Conservation (phyloP, 2,329 filamentous ascomycete species). For the Aspergillus vadensis region DNA sequence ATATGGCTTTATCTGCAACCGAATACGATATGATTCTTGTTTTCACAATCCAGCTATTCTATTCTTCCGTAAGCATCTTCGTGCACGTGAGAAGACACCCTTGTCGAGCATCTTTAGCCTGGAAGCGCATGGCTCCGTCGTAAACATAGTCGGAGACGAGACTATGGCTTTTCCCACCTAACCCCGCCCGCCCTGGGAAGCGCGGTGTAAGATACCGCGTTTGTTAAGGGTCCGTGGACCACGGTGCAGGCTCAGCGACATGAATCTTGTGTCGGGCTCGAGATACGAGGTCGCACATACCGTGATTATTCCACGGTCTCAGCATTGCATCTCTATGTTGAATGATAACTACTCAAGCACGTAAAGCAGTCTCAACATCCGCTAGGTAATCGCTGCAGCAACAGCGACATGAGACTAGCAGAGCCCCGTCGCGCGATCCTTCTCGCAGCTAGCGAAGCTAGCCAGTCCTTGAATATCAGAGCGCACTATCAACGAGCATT, state of each 20-base stretch:
- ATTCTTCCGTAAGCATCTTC: not conserved
- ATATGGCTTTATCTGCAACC: not conserved
- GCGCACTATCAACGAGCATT: not conserved
- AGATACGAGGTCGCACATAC: not conserved
- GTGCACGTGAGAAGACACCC: not conserved
- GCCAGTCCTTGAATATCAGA: no score
- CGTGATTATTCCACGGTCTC: not conserved
- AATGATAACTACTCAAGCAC: no score
- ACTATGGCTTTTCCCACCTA: no score
- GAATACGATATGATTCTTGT: not conserved
- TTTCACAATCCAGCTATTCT: not conserved
- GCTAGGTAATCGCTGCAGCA: no score
- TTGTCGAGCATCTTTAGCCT: not conserved
- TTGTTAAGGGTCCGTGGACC: not conserved
- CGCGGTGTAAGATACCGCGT: not conserved
- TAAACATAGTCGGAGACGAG: not conserved
- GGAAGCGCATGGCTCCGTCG: not conserved
- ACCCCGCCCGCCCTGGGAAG: not conserved
- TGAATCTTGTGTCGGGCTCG: no score
- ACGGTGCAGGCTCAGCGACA: not conserved
- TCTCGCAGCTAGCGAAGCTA: no score
- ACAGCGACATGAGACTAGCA: no score
- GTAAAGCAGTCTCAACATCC: no score
- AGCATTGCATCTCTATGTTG: not conserved
- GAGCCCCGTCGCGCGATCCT: no score